phyloP scores from a whole-genome alignment of 75 land plant species.

The Pseudotsuga menziesii region DNA sequence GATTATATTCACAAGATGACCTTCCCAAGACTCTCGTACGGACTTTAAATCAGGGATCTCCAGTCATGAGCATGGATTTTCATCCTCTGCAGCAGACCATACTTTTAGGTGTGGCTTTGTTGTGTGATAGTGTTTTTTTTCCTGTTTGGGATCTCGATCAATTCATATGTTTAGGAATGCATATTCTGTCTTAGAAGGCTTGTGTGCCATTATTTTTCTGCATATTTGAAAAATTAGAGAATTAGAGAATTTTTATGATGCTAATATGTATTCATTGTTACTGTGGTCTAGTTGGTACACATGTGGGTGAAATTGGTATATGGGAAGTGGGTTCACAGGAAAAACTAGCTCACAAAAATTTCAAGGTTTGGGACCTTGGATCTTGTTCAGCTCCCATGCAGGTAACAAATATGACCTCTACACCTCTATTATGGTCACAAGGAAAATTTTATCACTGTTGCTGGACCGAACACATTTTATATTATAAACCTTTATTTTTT shows the following conservation, averaged over 20 bases:
- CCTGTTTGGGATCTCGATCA: not conserved
- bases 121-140: not conserved
- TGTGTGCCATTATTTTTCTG: not conserved
- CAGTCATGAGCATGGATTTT: conserved; percentile 84
- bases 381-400: conserved; percentile 61
- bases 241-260: not conserved
- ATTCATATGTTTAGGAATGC: not conserved
- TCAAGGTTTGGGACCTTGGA: conserved; percentile 80
- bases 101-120: conserved; percentile 49
- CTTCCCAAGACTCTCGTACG: conserved; percentile 69
- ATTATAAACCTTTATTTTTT: not conserved
- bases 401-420: conserved; percentile 22
- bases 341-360: conserved; percentile 43
- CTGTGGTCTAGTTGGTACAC: conserved; percentile 65
- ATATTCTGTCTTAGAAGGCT: not conserved
- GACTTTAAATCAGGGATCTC: conserved; percentile 66
- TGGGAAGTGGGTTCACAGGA: conserved; percentile 81
- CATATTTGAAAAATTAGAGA: not conserved
- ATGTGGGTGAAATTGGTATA: conserved; percentile 75
- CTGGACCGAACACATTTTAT: not conserved
- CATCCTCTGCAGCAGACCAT: conserved; percentile 78
- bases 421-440: not conserved
- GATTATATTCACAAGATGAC: conserved; percentile 51
- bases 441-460: not conserved
- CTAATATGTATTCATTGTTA: not conserved